Base-by-base conservation (phyloP, 495 filamentous ascomycete genomes). In the Penicillium pancosmium region DNA sequence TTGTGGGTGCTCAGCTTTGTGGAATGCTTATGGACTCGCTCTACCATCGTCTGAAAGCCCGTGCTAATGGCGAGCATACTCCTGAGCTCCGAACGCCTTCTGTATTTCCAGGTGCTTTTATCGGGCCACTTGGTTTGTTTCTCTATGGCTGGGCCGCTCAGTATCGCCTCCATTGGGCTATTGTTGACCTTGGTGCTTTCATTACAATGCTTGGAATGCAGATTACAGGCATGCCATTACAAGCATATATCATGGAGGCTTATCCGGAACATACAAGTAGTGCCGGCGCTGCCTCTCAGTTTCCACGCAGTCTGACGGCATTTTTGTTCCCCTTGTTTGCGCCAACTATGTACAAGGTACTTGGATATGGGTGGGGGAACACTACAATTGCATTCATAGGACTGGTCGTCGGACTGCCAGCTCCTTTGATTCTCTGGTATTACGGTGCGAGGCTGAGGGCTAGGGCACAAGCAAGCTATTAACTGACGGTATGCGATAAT, bases 321-420 rank as follows among this genome's bases (percentile, higher is more conserved):
- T 61, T 65, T 38, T 69, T 82, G 5, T 73, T 88, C 12, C 84
- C 85, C 1, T 71, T 87, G 2, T 79, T 77, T 27, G 84, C 79
- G 27, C 74, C 79, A 10, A 72, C 77, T 23, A 82, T 88, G 81
- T 88, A 86, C 54, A 48, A 73, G 6, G 64, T 61, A 1, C 67
- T 88, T 1, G 84, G 85, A 0, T 70, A 82, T 5, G 84, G 85
- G 0, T 86, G 84, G 76, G 84, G 84, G 0, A 86, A 87, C 60
- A 62, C 40, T 36, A 66, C 59, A 10, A 57, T 66, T 48, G 59
- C 51, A 8, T 33, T 62, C 2, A 56, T 62, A 50, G 63, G 59
- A 3, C 25, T 66, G 11, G 25, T 47, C 15, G n/a, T 62, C 38
- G 56, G 55, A 12, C 12, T 67, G 5, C 61, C 61, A n/a, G 61